These are phyloP conservation scores for Lathyrus sativus DNA, from an alignment of 306 rosid genomes.

Conservation along the genomic window DNA sequence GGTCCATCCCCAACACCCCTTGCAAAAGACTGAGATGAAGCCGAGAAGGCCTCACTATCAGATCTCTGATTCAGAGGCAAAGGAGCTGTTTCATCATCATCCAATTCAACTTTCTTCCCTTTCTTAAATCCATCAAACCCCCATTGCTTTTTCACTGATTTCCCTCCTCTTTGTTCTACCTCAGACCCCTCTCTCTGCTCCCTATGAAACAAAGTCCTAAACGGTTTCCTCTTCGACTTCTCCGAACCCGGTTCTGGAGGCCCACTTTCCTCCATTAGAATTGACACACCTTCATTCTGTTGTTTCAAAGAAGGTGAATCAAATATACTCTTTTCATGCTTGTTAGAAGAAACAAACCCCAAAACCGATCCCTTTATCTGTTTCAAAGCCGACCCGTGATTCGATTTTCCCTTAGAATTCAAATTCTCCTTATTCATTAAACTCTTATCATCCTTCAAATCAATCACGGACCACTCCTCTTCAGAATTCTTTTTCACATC, in stretches of 20 bases:
- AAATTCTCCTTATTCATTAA: conserved; percentile 52
- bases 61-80: conserved; percentile 68
- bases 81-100: conserved; percentile 78
- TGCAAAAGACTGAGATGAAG: conserved; percentile 37
- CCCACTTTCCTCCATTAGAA: conserved; percentile 65
- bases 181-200: conserved; percentile 56
- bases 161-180: conserved; percentile 42
- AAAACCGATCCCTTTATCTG: conserved; percentile 84
- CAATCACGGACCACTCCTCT: conserved; percentile 87
- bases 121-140: conserved; percentile 75
- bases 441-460: conserved; percentile 72
- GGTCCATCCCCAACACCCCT: conserved; percentile 64
- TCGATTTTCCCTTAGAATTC: conserved; percentile 55
- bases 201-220: conserved; percentile 68
- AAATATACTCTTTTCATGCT: conserved; percentile 66
- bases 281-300: conserved; percentile 46
- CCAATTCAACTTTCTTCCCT: conserved; percentile 70
- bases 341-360: conserved; percentile 56
- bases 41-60: conserved; percentile 51
- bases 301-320: conserved; percentile 44
- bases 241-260: conserved; percentile 48
- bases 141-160: conserved; percentile 71
- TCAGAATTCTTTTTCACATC: conserved; percentile 55
- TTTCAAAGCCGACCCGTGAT: conserved; percentile 62
- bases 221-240: conserved; percentile 70